Percentiles rank a stretch among this genome's conserved stretches.
Evolutionary conservation across 495 filamentous ascomycete genomes (phyloP).

Genomic region (Penicillium odoratum): DNA sequence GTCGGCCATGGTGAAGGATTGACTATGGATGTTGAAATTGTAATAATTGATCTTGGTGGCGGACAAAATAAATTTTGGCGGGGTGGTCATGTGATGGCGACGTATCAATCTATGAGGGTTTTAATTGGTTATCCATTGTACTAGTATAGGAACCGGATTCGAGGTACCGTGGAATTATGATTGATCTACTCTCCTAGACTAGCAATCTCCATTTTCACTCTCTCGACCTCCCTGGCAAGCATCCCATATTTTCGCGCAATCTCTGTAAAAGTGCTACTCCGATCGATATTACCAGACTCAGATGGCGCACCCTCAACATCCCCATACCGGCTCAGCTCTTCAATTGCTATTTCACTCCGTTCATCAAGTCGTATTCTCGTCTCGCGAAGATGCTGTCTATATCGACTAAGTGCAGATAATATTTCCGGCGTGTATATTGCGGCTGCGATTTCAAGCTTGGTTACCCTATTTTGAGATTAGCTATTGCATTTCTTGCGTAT

Average conservation of each 20-base stretch:
- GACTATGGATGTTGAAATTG: neutral
- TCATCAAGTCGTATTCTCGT: slow-evolving; percentile 50
- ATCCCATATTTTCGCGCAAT: slow-evolving; percentile 61
- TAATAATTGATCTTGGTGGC: slow-evolving; percentile 13
- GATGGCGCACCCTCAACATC: slow-evolving; percentile 24
- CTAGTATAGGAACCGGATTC: too few relatives aligned
- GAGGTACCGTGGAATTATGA: neutral
- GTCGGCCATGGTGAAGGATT: slow-evolving; percentile 58
- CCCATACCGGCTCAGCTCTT: slow-evolving; percentile 56
- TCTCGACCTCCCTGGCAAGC: slow-evolving; percentile 53
- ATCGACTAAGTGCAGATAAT: slow-evolving; percentile 54
- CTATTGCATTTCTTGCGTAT: neutral
- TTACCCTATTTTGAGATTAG: slow-evolving; percentile 31
- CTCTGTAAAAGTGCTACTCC: slow-evolving; percentile 45
- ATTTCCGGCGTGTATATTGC: slow-evolving; percentile 61
- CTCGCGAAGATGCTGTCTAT: slow-evolving; percentile 54
- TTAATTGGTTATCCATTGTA: neutral
- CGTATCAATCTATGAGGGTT: neutral
- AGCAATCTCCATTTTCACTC: slow-evolving; percentile 58
- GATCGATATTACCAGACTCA: slow-evolving; percentile 14
- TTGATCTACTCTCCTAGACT: slow-evolving; percentile 37
- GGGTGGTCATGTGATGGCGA: slow-evolving; percentile 34
- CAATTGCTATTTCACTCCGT: slow-evolving; percentile 39
- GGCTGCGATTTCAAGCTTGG: slow-evolving; percentile 39
- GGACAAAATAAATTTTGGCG: slow-evolving; percentile 31